These are phyloP conservation scores for Peronospora farinosa DNA, from an alignment of 352 stramenopile genomes.

Conservation along the genomic window DNA sequence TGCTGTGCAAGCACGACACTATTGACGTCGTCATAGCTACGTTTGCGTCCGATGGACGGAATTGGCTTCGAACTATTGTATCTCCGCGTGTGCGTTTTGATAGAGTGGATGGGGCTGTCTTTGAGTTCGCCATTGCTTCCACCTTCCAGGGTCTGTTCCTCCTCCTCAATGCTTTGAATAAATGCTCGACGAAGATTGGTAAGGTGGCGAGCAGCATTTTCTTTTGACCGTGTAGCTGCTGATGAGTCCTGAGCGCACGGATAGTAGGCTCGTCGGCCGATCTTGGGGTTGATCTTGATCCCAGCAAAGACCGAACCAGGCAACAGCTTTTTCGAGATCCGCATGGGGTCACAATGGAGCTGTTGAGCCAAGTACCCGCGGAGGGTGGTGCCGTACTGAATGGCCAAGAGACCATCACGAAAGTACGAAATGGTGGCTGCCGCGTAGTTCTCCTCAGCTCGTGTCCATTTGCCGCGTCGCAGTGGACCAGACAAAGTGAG, in stretches of 20 bases:
- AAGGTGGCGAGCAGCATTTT: slow-evolving; percentile 37
- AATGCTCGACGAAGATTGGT: slow-evolving; percentile 38
- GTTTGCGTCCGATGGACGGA: slow-evolving; percentile 26
- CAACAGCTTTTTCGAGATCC: slow-evolving; percentile 75
- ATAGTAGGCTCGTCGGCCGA: slow-evolving; percentile 63
- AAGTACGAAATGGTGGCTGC: slow-evolving; percentile 70
- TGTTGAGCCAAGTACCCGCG: slow-evolving; percentile 65
- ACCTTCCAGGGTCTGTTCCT: slow-evolving; percentile 33
- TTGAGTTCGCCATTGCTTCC: slow-evolving; percentile 8
- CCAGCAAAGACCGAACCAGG: slow-evolving; percentile 51
- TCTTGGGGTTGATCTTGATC: slow-evolving; percentile 71
- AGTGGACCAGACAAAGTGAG: slow-evolving; percentile 35
- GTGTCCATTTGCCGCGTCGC: slow-evolving; percentile 68
- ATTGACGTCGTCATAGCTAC: slow-evolving; percentile 39
- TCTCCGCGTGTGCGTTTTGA: slow-evolving; percentile 5
- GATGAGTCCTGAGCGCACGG: slow-evolving; percentile 46
- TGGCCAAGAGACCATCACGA: slow-evolving; percentile 47
- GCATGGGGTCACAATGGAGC: slow-evolving; percentile 71
- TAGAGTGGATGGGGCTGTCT: slow-evolving; percentile 7
- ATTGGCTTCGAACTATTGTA: slow-evolving; percentile 11
- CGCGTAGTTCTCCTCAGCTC: slow-evolving; percentile 56
- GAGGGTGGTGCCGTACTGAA: slow-evolving; percentile 69
- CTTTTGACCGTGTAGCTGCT: slow-evolving; percentile 33
- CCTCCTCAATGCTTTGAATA: slow-evolving; percentile 55
- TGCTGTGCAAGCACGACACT: slow-evolving; percentile 25